Evolutionary conservation across 2,329 filamentous ascomycete genomes (phyloP).

Genomic region (Trichoderma koningiopsis): DNA sequence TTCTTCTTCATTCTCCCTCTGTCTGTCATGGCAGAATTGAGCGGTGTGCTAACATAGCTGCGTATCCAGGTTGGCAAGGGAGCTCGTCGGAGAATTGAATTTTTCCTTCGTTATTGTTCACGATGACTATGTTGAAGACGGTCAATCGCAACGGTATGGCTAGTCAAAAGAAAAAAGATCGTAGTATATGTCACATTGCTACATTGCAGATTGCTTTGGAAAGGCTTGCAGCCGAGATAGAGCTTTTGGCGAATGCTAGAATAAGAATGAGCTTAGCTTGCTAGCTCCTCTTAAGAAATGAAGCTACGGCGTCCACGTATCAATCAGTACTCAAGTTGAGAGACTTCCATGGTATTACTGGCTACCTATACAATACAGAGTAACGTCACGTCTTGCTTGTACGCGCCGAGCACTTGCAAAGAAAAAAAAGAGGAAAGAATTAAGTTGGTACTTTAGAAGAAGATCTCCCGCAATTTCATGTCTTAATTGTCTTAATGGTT

Average conservation of each 20-base stretch:
- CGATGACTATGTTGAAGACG: not conserved
- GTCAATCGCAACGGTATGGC: not conserved
- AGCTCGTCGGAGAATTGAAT: not conserved
- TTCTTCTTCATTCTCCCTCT: not conserved
- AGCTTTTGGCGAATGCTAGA: not conserved
- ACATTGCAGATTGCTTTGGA: not conserved
- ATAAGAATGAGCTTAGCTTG: not conserved
- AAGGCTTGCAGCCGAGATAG: no score
- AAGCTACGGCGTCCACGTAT: no score
- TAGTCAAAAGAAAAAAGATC: not conserved
- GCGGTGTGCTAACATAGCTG: not conserved
- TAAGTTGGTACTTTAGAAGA: not conserved
- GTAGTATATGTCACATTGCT: not conserved
- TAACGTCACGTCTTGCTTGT: not conserved
- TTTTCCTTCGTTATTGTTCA: not conserved
- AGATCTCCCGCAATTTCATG: not conserved
- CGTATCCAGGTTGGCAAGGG: not conserved
- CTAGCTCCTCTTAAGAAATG: not conserved
- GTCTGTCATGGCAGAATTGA: not conserved
- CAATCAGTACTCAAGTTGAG: no score
- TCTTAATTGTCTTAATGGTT: not conserved
- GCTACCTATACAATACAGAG: no score
- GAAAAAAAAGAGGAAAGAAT: not conserved
- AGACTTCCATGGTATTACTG: no score
- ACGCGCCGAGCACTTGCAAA: not conserved